These are phyloP conservation scores for Mucor plumbeus DNA, from an alignment of 371 early-diverging fungal genomes.

Conservation along the genomic window DNA sequence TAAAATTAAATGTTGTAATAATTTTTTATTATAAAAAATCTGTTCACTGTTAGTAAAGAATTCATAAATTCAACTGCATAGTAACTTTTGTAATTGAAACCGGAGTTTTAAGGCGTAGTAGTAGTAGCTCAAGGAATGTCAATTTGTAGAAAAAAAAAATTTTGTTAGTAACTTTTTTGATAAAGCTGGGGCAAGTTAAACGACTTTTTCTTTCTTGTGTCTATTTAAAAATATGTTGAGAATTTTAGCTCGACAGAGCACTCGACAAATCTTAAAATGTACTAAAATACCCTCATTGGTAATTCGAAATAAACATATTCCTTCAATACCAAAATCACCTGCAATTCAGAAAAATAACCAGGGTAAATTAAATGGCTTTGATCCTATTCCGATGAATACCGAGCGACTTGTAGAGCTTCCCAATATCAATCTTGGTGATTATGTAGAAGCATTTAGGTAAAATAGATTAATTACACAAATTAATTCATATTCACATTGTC, in stretches of 20 bases:
- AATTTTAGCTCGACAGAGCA: slow-evolving; percentile 15
- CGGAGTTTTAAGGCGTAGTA: too few species aligned
- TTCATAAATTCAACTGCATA: too few species aligned
- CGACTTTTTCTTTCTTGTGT: neutral
- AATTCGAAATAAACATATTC: slow-evolving; percentile 11
- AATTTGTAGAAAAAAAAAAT: neutral
- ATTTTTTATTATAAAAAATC: too few species aligned
- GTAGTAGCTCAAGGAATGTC: neutral
- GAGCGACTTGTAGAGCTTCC: slow-evolving; percentile 7
- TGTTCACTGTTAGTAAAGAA: too few species aligned
- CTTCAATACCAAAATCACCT: neutral
- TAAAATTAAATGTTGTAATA: too few species aligned
- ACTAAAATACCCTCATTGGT: neutral
- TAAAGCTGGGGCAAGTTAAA: too few species aligned
- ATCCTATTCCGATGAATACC: neutral
- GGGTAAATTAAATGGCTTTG: neutral
- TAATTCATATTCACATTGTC: neutral
- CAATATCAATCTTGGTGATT: slow-evolving; percentile 52
- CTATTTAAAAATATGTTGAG: slow-evolving; percentile 11
- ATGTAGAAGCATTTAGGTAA: slow-evolving; percentile 61
- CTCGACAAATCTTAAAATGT: slow-evolving; percentile 8
- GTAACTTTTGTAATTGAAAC: too few species aligned
- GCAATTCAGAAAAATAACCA: neutral
- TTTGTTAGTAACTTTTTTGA: neutral
- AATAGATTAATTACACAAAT: neutral